phyloP scores from a whole-genome alignment of 1,284 basidiomycete genomes.

The Malassezia nana region DNA sequence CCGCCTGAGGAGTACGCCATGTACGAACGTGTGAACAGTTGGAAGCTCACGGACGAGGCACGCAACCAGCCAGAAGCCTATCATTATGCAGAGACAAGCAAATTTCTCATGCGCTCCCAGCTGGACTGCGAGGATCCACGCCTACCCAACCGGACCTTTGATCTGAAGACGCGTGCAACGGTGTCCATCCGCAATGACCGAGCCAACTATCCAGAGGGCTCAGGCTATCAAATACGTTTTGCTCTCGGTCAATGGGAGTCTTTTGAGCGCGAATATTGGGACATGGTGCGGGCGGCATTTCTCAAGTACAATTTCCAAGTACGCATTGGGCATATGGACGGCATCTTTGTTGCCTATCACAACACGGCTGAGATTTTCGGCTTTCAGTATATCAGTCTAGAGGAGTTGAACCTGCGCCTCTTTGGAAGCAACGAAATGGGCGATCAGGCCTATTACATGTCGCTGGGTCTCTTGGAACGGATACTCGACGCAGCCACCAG shows the following conservation, averaged over 20 bases:
- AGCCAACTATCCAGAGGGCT: conserved; percentile 61
- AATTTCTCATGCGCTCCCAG: conserved; percentile 86
- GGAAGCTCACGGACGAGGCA: conserved; percentile 45
- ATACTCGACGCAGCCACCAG: conserved; percentile 58
- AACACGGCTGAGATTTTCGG: conserved; percentile 81
- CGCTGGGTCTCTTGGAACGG: conserved; percentile 63
- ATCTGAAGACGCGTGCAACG: conserved; percentile 87
- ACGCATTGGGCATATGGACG: conserved; percentile 94
- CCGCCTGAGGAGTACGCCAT: conserved; percentile 59
- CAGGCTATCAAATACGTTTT: conserved; percentile 45
- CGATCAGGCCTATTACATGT: conserved; percentile 66
- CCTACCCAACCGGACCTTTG: conserved; percentile 81
- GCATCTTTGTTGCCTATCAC: conserved; percentile 87
- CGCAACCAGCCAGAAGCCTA: conserved; percentile 48
- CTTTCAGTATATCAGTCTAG: conserved; percentile 81
- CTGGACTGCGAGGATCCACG: conserved; percentile 74
- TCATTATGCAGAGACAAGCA: conserved; percentile 55
- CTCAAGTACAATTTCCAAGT: conserved; percentile 93
- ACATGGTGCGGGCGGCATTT: conserved; percentile 83
- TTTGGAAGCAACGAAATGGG: conserved; percentile 62
- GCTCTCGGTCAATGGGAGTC: conserved; percentile 37
- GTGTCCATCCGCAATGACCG: conserved; percentile 74
- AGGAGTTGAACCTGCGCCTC: conserved; percentile 74
- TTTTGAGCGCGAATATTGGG: conserved; percentile 51
- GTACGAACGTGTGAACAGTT: conserved; percentile 54